phyloP scores from a whole-genome alignment of 768 basidiomycete species.

The Mycena maculata region DNA sequence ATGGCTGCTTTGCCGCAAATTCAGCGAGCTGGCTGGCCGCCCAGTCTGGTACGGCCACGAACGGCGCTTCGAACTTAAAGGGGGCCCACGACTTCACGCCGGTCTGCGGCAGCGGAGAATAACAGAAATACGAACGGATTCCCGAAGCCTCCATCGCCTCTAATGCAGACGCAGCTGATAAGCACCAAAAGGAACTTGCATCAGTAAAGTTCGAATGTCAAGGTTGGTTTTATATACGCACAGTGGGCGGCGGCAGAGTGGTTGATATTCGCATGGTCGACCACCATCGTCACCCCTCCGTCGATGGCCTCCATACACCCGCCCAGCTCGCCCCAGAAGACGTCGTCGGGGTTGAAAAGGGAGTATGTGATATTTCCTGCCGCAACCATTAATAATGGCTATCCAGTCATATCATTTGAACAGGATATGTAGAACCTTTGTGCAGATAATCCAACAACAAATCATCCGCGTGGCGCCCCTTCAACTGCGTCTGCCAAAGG shows the following conservation, averaged over 20 bases:
- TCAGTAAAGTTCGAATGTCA: too few species aligned
- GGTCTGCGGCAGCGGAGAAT: constrained; percentile 1
- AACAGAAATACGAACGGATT: constrained; percentile 31
- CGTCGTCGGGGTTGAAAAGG: constrained; percentile 24
- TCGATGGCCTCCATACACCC: constrained; percentile 31
- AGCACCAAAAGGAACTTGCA: not conserved
- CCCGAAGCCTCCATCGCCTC: constrained; percentile 24
- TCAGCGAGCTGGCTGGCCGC: constrained; percentile 14
- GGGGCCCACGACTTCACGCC: constrained; percentile 24
- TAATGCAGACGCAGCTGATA: constrained; percentile 23
- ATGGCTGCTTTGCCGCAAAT: constrained; percentile 26
- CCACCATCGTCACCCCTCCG: constrained; percentile 24
- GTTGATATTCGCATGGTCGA: constrained; percentile 32
- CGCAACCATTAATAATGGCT: not conserved
- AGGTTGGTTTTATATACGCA: too few species aligned
- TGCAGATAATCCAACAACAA: constrained; percentile 26
- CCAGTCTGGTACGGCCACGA: constrained; percentile 26
- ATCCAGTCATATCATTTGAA: too few species aligned
- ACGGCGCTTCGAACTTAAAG: not conserved
- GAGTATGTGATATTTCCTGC: constrained; percentile 10
- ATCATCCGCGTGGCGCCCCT: constrained; percentile 27
- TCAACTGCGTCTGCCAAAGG: constrained; percentile 31
- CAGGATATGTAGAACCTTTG: constrained; percentile 8
- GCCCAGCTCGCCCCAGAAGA: constrained; percentile 31
- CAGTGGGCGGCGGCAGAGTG: constrained; percentile 25